Evolutionary conservation across 345 rosid genomes (phyloP).

Genomic region (Nephelium lappaceum): DNA sequence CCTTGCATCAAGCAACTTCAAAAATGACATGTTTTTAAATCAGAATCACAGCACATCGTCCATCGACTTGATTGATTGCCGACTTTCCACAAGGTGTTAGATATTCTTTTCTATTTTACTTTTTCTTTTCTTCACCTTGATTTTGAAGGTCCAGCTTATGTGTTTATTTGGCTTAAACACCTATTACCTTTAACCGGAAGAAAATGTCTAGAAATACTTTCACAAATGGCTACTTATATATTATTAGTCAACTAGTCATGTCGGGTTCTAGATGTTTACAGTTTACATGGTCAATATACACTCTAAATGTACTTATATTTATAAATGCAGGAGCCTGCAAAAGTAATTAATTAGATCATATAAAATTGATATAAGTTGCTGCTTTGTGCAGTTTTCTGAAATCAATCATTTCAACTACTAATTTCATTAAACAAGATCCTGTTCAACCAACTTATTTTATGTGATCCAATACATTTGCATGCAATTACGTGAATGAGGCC

Average conservation of each 20-base stretch:
- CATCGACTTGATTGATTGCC: neutral
- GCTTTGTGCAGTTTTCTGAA: neutral
- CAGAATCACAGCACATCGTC: too few relatives aligned
- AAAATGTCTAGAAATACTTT: neutral
- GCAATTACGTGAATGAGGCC: neutral
- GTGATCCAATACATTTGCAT: neutral
- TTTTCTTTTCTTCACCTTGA: too few relatives aligned
- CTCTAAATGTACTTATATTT: neutral
- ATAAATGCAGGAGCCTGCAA: neutral
- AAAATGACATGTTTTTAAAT: neutral
- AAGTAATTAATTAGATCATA: too few relatives aligned
- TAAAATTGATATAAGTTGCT: neutral
- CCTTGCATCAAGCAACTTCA: neutral
- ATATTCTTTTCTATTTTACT: too few relatives aligned
- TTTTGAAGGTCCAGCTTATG: too few relatives aligned
- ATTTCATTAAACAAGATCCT: neutral
- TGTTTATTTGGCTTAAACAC: neutral
- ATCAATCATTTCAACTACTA: neutral
- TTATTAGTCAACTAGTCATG: neutral
- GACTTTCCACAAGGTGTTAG: neutral
- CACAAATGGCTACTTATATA: neutral
- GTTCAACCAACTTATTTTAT: neutral
- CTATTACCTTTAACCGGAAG: too few relatives aligned
- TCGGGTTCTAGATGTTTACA: neutral
- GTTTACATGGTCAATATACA: neutral